These are phyloP conservation scores for Kitagawia praeruptora DNA, from an alignment of 129 eudicot species.

Conservation along the genomic window DNA sequence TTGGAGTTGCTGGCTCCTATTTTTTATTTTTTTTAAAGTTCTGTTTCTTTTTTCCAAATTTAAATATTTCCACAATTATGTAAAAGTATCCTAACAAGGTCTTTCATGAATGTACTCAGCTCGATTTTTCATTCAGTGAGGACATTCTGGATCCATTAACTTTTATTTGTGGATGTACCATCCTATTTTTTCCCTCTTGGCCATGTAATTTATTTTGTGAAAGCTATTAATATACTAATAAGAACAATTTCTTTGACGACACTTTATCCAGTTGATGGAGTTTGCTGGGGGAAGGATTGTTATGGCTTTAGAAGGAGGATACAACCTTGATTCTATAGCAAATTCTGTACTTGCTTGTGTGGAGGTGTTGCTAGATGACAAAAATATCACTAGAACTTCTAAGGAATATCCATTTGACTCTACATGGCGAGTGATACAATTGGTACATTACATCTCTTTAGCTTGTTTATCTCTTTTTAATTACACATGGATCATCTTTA, in stretches of 20 bases:
- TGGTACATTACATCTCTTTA: slow-evolving; percentile 21
- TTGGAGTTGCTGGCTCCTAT: background rate
- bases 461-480: background rate
- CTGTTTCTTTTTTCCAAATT: background rate
- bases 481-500: background rate
- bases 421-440: slow-evolving; percentile 69
- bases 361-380: slow-evolving; percentile 52
- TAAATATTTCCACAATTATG: background rate
- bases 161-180: background rate
- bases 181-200: background rate
- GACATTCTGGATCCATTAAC: background rate
- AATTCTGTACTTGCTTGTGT: slow-evolving; percentile 75
- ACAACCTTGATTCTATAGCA: slow-evolving; percentile 71
- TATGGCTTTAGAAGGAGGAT: slow-evolving; percentile 93
- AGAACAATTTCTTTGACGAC: background rate
- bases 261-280: slow-evolving; percentile 59
- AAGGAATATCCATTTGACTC: slow-evolving; percentile 72
- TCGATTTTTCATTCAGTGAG: background rate
- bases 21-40: background rate
- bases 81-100: background rate
- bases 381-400: slow-evolving; percentile 31
- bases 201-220: background rate
- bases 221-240: background rate
- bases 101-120: background rate
- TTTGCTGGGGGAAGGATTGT: slow-evolving; percentile 76